phyloP scores from a whole-genome alignment of 2,329 filamentous ascomycete genomes.

The Chrysosporium queenslandicum region DNA sequence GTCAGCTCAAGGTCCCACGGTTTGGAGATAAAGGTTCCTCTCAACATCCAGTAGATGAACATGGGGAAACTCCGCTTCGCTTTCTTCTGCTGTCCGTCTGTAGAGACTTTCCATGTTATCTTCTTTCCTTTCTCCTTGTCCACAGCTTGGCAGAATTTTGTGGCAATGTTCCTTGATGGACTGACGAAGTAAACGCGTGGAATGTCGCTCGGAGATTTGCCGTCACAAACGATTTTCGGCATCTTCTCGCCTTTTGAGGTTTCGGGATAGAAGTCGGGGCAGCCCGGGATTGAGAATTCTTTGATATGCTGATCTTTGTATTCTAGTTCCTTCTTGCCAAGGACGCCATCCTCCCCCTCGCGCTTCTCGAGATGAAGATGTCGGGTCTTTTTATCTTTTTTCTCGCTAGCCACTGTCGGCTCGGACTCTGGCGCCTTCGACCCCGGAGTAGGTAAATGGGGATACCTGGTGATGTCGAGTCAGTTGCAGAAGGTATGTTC shows the following conservation, averaged over 20 bases:
- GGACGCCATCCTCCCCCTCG: neutral
- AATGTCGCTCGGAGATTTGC: conserved; percentile 3
- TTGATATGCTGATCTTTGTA: conserved; percentile 5
- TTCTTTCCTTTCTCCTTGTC: conserved; percentile 1
- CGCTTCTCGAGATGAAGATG: neutral
- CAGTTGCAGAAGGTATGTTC: neutral
- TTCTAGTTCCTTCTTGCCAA: conserved; percentile 5
- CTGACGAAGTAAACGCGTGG: conserved; percentile 2
- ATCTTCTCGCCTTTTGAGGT: neutral
- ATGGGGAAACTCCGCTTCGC: neutral
- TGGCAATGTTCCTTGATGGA: neutral
- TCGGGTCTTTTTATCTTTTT: neutral
- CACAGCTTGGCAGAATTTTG: neutral
- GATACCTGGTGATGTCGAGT: neutral
- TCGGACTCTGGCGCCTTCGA: conserved; percentile 2
- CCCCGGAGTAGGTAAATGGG: conserved; percentile 6
- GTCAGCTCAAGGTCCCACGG: neutral
- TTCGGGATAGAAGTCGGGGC: neutral
- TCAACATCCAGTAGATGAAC: neutral
- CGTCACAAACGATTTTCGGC: conserved; percentile 1
- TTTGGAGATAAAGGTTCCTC: neutral
- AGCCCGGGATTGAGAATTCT: conserved; percentile 1
- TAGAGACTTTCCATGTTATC: neutral
- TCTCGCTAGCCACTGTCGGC: neutral
- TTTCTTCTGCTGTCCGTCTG: neutral